These are phyloP conservation scores for Podospora pseudoanserina DNA, from an alignment of 495 filamentous ascomycete genomes.

Conservation along the genomic window DNA sequence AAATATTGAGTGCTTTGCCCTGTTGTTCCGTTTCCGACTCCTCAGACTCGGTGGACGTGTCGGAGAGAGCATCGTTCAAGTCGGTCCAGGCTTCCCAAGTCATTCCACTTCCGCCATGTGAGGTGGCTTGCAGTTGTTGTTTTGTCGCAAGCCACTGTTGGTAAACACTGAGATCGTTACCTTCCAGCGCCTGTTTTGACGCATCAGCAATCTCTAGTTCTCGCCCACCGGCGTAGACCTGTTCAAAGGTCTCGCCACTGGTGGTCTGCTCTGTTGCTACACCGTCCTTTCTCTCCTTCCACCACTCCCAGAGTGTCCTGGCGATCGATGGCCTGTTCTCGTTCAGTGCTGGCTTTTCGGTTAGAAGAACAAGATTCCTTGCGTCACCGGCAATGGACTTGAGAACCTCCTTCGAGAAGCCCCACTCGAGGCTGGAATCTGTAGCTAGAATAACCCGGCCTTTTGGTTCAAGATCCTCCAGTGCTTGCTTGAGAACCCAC, in stretches of 20 bases:
- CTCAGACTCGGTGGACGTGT: slow-evolving; percentile 77
- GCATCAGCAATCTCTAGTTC: slow-evolving; percentile 57
- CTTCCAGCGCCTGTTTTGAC: slow-evolving; percentile 61
- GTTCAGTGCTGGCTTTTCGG: slow-evolving; percentile 55
- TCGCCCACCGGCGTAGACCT: slow-evolving; percentile 62
- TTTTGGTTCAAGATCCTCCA: slow-evolving; percentile 36
- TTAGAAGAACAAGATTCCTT: slow-evolving; percentile 79
- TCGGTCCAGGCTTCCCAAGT: slow-evolving; percentile 68
- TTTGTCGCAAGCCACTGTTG: slow-evolving; percentile 86
- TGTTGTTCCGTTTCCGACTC: slow-evolving; percentile 88
- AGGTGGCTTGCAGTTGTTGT: slow-evolving; percentile 71
- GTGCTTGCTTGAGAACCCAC: slow-evolving; percentile 47
- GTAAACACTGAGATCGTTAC: slow-evolving; percentile 72
- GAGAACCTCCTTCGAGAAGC: slow-evolving; percentile 87
- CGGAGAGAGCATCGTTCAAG: slow-evolving; percentile 75
- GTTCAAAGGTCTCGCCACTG: slow-evolving; percentile 60
- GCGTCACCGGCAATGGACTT: slow-evolving; percentile 66
- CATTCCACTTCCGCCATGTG: slow-evolving; percentile 62
- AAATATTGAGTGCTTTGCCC: slow-evolving; percentile 85
- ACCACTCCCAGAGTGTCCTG: slow-evolving; percentile 67
- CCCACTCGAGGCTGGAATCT: slow-evolving; percentile 88
- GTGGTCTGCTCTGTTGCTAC: slow-evolving; percentile 55
- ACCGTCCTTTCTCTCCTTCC: slow-evolving; percentile 61
- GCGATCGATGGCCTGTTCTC: slow-evolving; percentile 47
- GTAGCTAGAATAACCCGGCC: slow-evolving; percentile 86